These are phyloP conservation scores for Scedosporium boydii DNA, from an alignment of 2,329 filamentous ascomycete species.

Conservation along the genomic window DNA sequence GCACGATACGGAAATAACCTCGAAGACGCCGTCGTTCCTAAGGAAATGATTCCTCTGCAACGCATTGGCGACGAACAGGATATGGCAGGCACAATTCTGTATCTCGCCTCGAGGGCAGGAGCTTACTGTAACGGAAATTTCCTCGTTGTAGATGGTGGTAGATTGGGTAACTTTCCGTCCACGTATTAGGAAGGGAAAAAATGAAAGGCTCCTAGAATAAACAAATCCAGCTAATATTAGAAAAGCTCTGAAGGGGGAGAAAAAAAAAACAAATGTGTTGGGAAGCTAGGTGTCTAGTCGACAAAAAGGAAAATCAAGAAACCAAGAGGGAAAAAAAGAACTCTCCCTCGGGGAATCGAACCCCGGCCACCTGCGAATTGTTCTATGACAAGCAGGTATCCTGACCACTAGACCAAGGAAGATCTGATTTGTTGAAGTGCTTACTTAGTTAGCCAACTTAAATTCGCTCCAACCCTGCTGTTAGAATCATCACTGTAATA, in stretches of 20 bases:
- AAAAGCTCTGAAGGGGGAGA: neutral
- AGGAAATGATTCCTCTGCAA: slow-evolving; percentile 43
- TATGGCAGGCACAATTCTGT: slow-evolving; percentile 56
- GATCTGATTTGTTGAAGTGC: neutral
- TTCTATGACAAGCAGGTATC: slow-evolving; percentile 1
- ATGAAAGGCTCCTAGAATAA: neutral
- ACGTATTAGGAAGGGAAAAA: slow-evolving; percentile 31
- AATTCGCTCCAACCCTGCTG: neutral
- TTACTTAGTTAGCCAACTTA: neutral
- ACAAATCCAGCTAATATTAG: neutral
- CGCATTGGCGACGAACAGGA: slow-evolving; percentile 50
- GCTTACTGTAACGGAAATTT: slow-evolving; percentile 57
- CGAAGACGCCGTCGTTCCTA: slow-evolving; percentile 24
- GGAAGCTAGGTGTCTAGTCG: neutral
- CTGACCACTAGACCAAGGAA: slow-evolving; percentile 2
- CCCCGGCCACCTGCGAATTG: slow-evolving; percentile 20
- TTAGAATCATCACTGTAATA: too few relatives aligned
- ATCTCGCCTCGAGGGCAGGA: slow-evolving; percentile 54
- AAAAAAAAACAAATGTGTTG: neutral
- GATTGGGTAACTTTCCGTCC: slow-evolving; percentile 45
- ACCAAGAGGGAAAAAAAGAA: neutral
- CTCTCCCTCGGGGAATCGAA: slow-evolving; percentile 21
- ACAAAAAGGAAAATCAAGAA: neutral
- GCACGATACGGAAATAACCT: slow-evolving; percentile 21
- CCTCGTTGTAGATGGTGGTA: slow-evolving; percentile 53